These are phyloP conservation scores for Glycyrrhiza uralensis DNA, from an alignment of 306 rosid species.

Conservation along the genomic window DNA sequence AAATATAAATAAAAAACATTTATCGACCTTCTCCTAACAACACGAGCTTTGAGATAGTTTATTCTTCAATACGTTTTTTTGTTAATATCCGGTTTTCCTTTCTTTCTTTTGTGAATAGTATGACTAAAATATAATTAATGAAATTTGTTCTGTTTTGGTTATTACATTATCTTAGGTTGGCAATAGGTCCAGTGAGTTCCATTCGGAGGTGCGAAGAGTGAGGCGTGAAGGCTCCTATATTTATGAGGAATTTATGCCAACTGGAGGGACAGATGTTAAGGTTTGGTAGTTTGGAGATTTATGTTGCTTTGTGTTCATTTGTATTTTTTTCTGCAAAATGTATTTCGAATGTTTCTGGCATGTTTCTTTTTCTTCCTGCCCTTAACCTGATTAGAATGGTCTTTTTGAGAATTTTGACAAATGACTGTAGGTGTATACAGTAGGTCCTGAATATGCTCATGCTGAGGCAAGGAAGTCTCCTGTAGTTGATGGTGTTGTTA, in stretches of 20 bases:
- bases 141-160: slow-evolving; percentile 15
- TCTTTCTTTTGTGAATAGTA: background rate
- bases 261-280: slow-evolving; percentile 99
- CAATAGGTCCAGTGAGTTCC: slow-evolving; percentile 96
- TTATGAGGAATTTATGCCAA: slow-evolving; percentile 95
- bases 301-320: slow-evolving; percentile 10
- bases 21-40: slow-evolving; percentile 14
- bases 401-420: slow-evolving; percentile 28
- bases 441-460: slow-evolving; percentile 98
- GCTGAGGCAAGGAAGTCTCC: slow-evolving; percentile 99
- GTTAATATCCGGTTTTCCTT: slow-evolving; percentile 6
- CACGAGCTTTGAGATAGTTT: slow-evolving; percentile 14
- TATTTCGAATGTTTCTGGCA: background rate
- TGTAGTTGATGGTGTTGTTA: slow-evolving; percentile 98
- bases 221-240: slow-evolving; percentile 98
- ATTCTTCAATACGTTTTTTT: slow-evolving; percentile 16
- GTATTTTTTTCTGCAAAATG: background rate
- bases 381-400: slow-evolving; percentile 18
- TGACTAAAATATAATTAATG: slow-evolving; percentile 19
- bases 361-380: background rate
- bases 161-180: slow-evolving; percentile 68
- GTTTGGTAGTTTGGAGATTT: slow-evolving; percentile 43
- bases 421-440: slow-evolving; percentile 83
- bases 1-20: slow-evolving; percentile 13
- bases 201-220: slow-evolving; percentile 91